phyloP scores from a whole-genome alignment of 2,329 filamentous ascomycete genomes.

The Mycosphaerella sp. region DNA sequence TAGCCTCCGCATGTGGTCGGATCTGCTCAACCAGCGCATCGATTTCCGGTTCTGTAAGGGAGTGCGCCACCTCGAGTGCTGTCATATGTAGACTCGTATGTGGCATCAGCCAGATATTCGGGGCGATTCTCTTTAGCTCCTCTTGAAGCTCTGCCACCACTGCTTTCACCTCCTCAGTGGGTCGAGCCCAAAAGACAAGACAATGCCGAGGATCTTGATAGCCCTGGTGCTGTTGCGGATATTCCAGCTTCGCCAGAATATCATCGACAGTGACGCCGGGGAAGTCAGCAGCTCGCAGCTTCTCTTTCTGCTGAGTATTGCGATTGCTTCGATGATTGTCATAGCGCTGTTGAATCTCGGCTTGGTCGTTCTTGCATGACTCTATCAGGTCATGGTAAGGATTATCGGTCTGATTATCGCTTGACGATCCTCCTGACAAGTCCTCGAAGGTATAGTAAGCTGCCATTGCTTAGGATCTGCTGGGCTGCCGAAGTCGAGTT shows the following conservation, averaged over 20 bases:
- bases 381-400: conserved; percentile 70
- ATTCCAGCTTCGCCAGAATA: conserved; percentile 63
- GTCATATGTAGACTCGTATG: conserved; percentile 74
- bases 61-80: conserved; percentile 76
- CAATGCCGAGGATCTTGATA: conserved; percentile 74
- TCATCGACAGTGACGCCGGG: conserved; percentile 68
- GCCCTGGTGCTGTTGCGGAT: conserved; percentile 57
- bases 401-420: conserved; percentile 49
- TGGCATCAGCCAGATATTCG: conserved; percentile 88
- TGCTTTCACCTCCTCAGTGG: conserved; percentile 62
- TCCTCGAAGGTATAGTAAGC: conserved; percentile 36
- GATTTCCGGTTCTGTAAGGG: conserved; percentile 64
- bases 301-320: conserved; percentile 68
- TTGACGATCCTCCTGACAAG: conserved; percentile 26
- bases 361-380: conserved; percentile 57
- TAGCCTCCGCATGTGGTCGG: conserved; percentile 48
- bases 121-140: conserved; percentile 56
- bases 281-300: conserved; percentile 65
- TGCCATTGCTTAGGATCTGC: conserved; percentile 22
- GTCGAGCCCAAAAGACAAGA: conserved; percentile 81
- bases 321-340: conserved; percentile 65
- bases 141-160: conserved; percentile 65
- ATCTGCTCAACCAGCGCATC: conserved; percentile 55
- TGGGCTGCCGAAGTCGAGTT: too few relatives aligned
- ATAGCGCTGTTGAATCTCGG: conserved; percentile 66